Percentiles rank a stretch among this genome's conserved stretches.
Conservation (phyloP, 2,329 filamentous ascomycete genomes). For the Aspergillus fructus region DNA sequence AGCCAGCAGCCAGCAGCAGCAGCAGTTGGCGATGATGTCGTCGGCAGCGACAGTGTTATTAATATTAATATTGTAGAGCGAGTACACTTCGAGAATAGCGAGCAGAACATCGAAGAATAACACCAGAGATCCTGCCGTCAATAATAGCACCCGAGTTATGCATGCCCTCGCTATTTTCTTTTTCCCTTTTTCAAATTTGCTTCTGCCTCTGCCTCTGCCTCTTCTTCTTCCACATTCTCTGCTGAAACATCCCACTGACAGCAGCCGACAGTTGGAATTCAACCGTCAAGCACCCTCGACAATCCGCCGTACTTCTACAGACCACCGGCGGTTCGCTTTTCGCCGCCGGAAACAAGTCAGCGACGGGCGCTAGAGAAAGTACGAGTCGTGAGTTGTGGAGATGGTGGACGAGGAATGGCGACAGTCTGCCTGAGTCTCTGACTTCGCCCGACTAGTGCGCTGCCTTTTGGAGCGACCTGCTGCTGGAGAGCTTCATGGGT, state of each 20-base stretch:
- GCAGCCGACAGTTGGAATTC: neutral
- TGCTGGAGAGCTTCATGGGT: slow-evolving; percentile 30
- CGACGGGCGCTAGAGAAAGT: slow-evolving; percentile 18
- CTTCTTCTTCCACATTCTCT: neutral
- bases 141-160: slow-evolving; percentile 4
- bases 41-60: slow-evolving; percentile 1
- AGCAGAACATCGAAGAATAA: neutral
- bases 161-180: neutral
- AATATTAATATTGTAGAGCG: neutral
- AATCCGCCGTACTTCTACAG: slow-evolving; percentile 8
- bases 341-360: slow-evolving; percentile 10
- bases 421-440: too few relatives aligned
- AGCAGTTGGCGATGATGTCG: slow-evolving; percentile 5
- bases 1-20: neutral
- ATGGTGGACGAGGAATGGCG: too few relatives aligned
- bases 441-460: slow-evolving; percentile 12
- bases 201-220: neutral
- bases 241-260: slow-evolving; percentile 3
- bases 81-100: neutral
- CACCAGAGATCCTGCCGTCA: slow-evolving; percentile 2
- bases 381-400: neutral
- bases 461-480: slow-evolving; percentile 36
- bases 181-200: neutral
- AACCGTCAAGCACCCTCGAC: neutral
- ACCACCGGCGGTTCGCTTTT: slow-evolving; percentile 21